Conservation (phyloP, 441 rosid genomes). For the Macaranga tanarius region DNA sequence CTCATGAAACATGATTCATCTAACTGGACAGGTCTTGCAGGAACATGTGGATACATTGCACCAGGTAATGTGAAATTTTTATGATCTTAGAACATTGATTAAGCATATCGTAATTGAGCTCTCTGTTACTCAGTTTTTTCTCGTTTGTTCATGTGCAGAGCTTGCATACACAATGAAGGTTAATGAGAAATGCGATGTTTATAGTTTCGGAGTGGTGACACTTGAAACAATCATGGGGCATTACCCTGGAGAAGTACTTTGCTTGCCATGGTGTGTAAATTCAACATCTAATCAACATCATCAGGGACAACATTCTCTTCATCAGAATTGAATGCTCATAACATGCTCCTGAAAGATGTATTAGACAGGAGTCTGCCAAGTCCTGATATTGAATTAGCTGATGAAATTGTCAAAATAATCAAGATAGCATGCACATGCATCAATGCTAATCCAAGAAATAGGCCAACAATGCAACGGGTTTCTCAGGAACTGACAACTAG, state of each 20-base stretch:
- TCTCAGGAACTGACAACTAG: neutral
- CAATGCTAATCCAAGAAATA: constrained; percentile 25
- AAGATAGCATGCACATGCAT: constrained; percentile 30
- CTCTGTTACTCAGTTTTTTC: neutral
- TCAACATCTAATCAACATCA: neutral
- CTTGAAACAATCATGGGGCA: constrained; percentile 32
- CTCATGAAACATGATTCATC: constrained; percentile 24
- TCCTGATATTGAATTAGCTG: constrained; percentile 23
- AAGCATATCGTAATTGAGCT: too few relatives aligned
- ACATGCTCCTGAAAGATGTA: constrained; percentile 16
- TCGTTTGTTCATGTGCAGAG: constrained; percentile 19
- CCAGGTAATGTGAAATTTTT: constrained; percentile 28
- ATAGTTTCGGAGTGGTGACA: constrained; percentile 35
- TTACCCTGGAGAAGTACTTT: constrained; percentile 28
- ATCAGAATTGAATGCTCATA: neutral
- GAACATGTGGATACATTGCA: constrained; percentile 37
- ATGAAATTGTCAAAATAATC: constrained; percentile 20
- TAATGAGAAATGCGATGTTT: constrained; percentile 30
- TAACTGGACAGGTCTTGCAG: constrained; percentile 23
- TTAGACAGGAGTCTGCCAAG: constrained; percentile 28
- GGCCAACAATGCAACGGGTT: constrained; percentile 38
- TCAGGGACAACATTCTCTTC: neutral
- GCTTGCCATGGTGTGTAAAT: constrained; percentile 6
- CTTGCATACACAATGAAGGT: constrained; percentile 34
- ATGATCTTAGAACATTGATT: too few relatives aligned